These are phyloP conservation scores for Grammothele lineata DNA, from an alignment of 768 basidiomycete species.

Conservation along the genomic window DNA sequence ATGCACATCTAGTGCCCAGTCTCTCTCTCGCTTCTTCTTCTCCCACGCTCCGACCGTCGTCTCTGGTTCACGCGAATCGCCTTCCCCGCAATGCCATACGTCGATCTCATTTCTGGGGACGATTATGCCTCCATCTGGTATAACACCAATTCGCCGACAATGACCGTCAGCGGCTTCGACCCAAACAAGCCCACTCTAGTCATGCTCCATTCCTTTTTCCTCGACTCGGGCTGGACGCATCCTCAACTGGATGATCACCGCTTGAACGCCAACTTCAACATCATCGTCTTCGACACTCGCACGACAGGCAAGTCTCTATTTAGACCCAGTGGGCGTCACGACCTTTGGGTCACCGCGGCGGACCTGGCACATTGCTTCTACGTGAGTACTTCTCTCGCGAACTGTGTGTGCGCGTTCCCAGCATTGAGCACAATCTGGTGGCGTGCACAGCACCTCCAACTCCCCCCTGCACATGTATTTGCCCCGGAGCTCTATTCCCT, in stretches of 20 bases:
- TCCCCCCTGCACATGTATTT: conserved; percentile 69
- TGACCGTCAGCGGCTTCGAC: conserved; percentile 65
- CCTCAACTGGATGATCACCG: conserved; percentile 66
- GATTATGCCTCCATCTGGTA: conserved; percentile 75
- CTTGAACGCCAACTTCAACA: conserved; percentile 53
- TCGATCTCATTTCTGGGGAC: conserved; percentile 56
- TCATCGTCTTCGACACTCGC: conserved; percentile 75
- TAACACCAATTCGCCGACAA: conserved; percentile 54
- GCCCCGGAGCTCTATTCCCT: conserved; percentile 61
- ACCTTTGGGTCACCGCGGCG: conserved; percentile 77
- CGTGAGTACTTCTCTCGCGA: conserved; percentile 35
- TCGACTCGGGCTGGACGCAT: conserved; percentile 67
- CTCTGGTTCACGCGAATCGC: too few relatives aligned
- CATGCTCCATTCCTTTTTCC: conserved; percentile 62
- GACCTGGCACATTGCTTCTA: conserved; percentile 66
- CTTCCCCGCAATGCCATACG: conserved; percentile 57
- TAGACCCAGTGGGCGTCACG: conserved; percentile 52
- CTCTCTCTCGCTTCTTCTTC: conserved; percentile 1
- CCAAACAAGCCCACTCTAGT: conserved; percentile 61
- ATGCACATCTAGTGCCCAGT: conserved; percentile 3
- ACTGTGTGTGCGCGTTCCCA: background rate
- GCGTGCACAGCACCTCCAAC: conserved; percentile 44
- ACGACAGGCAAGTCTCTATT: conserved; percentile 53
- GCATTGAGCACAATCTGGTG: background rate
- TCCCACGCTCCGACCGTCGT: conserved; percentile 1